Base-by-base conservation (phyloP, 768 basidiomycete species). In the Russula lepida region DNA sequence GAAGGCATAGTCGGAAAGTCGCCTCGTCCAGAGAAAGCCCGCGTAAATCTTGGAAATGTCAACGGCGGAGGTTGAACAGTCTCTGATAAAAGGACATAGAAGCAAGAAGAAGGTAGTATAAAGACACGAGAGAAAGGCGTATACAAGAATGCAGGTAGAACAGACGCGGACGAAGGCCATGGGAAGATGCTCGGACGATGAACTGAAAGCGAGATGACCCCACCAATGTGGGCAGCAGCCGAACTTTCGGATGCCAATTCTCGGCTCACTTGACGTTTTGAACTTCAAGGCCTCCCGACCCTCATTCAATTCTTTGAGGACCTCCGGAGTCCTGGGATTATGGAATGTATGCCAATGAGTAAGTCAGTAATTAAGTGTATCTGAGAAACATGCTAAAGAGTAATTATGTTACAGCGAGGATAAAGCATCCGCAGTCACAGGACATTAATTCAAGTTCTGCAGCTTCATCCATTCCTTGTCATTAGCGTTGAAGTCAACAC, bases 391-490 rank as follows among this genome's bases (percentile, higher is more conserved):
- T 37, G 21, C 39, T 4, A 37, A n/a, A 28, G 1, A 25, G 12
- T n/a, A 52, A 23, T 19, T 6, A 47, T 27, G 17, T 44, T 43
- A 46, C 46, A 47, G 23, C 46, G 23, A 12, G 1, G 9, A 23
- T 32, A n/a, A 25, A 43, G 8, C 21, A 17, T 23, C 41, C 23
- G 19, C 39, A 0, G 21, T 6, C n/a, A n/a, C n/a, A 21, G 30
- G 9, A 8, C 23, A 44, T 77, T 68, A 86, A 72, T 91, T 89
- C 56, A 92, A 71, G 68, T 76, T 84, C 69, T 88, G 88, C 54
- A 88, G 74, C 71, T 91, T 91, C 82, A 86, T 88, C 89, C 90
- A 94, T 71, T 91, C 89, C 73, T 84, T 88, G 67, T 91, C 87
- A 64, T 86, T 85, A 27, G 92, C 84, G 56, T 84, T 83, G 69